phyloP scores from a whole-genome alignment of 345 rosid genomes.

The Citrus sinensis region DNA sequence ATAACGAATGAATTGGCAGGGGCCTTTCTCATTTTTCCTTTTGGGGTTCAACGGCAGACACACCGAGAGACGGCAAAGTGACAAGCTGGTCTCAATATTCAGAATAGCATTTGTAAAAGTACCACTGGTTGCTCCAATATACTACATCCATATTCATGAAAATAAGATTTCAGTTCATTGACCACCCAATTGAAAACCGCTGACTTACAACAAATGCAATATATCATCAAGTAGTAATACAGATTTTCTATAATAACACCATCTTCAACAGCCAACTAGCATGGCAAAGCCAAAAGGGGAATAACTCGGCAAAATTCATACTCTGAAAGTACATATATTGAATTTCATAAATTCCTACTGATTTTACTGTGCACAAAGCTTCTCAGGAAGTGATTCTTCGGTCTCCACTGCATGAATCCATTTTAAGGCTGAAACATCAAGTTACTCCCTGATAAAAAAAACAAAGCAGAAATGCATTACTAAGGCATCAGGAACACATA shows the following conservation, averaged over 20 bases:
- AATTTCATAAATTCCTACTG: neutral
- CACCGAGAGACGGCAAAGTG: no score
- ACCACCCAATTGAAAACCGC: neutral
- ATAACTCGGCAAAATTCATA: neutral
- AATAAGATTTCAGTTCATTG: neutral
- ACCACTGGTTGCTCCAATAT: neutral
- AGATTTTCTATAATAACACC: neutral
- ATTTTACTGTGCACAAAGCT: neutral
- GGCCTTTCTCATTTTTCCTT: no score
- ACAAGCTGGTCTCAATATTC: no score
- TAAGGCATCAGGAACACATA: neutral
- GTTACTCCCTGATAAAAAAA: slow-evolving; percentile 9
- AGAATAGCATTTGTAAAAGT: no score
- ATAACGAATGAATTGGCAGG: no score
- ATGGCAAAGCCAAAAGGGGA: neutral
- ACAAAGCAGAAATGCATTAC: neutral
- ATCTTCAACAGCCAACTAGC: slow-evolving; percentile 4
- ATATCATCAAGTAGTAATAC: neutral
- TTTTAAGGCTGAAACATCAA: neutral
- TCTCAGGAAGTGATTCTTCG: neutral
- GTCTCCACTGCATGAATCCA: neutral
- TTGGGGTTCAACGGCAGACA: no score
- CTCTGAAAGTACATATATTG: neutral
- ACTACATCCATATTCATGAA: neutral
- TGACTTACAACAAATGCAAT: neutral